Evolutionary conservation across 2,329 filamentous ascomycete genomes (phyloP).

Genomic region (Scedosporium apiospermum): DNA sequence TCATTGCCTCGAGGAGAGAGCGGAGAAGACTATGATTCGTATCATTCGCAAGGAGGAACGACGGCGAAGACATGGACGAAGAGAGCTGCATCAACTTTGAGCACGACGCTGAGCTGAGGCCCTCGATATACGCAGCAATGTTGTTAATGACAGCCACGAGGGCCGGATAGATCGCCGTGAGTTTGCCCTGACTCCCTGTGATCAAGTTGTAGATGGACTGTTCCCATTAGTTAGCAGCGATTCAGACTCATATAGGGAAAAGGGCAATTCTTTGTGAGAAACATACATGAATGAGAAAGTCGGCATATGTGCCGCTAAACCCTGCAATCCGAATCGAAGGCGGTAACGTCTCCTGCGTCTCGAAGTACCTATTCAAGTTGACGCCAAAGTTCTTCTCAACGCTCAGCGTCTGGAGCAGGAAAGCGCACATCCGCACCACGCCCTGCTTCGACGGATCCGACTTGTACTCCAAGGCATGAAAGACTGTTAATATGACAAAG

Average conservation of each 20-base stretch:
- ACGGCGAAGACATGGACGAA: constrained; percentile 84
- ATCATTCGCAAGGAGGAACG: constrained; percentile 86
- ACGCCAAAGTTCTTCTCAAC: constrained; percentile 85
- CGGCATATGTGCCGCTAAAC: constrained; percentile 84
- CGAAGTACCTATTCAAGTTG: constrained; percentile 81
- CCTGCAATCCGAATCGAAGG: constrained; percentile 69
- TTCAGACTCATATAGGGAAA: not conserved
- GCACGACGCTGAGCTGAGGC: constrained; percentile 64
- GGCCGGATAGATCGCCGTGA: constrained; percentile 86
- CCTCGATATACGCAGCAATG: constrained; percentile 73
- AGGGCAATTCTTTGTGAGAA: not conserved
- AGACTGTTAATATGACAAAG: constrained; percentile 81
- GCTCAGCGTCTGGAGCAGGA: constrained; percentile 87
- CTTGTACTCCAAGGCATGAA: constrained; percentile 87
- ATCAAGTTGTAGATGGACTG: constrained; percentile 88
- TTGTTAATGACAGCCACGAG: constrained; percentile 90
- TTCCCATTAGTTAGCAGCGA: constrained; percentile 16
- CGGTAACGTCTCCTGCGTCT: constrained; percentile 81
- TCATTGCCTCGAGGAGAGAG: constrained; percentile 80
- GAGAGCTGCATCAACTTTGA: constrained; percentile 82
- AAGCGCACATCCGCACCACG: constrained; percentile 93
- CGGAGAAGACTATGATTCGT: constrained; percentile 74
- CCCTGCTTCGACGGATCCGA: constrained; percentile 82
- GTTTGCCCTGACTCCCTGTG: constrained; percentile 78
- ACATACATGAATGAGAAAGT: constrained; percentile 81